A percentile compares a stretch with the other conserved stretches of the same genome.
phyloP scores from a whole-genome alignment of 768 basidiomycete genomes.

The Amanita rubescens region DNA sequence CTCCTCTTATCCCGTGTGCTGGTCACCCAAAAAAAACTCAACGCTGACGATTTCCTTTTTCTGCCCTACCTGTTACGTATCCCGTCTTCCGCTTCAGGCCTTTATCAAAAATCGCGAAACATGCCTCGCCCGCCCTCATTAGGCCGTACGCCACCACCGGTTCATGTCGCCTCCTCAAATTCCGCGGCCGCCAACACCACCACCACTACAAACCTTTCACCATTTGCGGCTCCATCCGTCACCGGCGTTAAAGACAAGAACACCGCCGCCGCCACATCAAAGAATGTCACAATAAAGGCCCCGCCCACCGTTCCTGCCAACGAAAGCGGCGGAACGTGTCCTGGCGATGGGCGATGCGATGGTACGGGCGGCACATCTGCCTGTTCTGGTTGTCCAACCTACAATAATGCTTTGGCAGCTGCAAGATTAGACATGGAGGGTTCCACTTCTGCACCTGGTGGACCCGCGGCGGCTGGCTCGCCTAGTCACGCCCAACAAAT shows the following conservation, averaged over 20 bases:
- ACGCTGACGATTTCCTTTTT: slow-evolving; percentile 14
- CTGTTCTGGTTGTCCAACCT: slow-evolving; percentile 94
- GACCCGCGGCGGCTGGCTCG: slow-evolving; percentile 9
- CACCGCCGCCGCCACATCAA: slow-evolving; percentile 14
- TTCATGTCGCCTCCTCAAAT: slow-evolving; percentile 14
- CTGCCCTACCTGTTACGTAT: neutral
- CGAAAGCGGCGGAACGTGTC: slow-evolving; percentile 67
- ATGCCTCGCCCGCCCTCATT: slow-evolving; percentile 65
- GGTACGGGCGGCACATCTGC: slow-evolving; percentile 92
- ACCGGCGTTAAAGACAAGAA: slow-evolving; percentile 15
- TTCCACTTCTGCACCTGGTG: slow-evolving; percentile 20
- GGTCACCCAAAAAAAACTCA: slow-evolving; percentile 11
- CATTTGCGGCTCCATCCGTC: slow-evolving; percentile 18
- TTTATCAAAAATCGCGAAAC: slow-evolving; percentile 79
- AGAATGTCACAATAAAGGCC: slow-evolving; percentile 8
- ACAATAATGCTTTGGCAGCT: slow-evolving; percentile 72
- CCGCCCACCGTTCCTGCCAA: slow-evolving; percentile 8
- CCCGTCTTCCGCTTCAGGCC: slow-evolving; percentile 39
- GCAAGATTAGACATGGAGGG: slow-evolving; percentile 32
- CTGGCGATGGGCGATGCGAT: slow-evolving; percentile 96
- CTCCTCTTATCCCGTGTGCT: slow-evolving; percentile 20
- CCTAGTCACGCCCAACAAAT: slow-evolving; percentile 1
- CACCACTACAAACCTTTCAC: slow-evolving; percentile 26
- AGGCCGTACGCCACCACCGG: slow-evolving; percentile 31
- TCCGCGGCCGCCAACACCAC: slow-evolving; percentile 15